A percentile compares a stretch with the other conserved stretches of the same genome.
phyloP scores from a whole-genome alignment of 176 grass and related monocot species.

The Musa troglodytarum region DNA sequence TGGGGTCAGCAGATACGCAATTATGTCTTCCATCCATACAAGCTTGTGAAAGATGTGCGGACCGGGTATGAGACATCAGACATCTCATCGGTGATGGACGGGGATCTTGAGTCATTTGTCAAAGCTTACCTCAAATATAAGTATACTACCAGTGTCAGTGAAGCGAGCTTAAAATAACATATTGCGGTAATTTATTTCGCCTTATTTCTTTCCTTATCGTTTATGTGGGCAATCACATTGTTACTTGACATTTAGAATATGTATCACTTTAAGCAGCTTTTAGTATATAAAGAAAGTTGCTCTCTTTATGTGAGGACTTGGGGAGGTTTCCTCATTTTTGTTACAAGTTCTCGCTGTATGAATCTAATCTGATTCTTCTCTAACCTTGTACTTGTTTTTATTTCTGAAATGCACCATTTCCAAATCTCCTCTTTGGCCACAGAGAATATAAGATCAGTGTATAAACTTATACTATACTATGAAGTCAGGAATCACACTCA shows the following conservation, averaged over 20 bases:
- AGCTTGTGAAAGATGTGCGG: conserved; percentile 87
- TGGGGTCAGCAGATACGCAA: conserved; percentile 99
- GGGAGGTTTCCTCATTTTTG: too few relatives aligned
- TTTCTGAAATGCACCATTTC: too few relatives aligned
- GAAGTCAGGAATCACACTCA: too few relatives aligned
- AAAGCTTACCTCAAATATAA: conserved; percentile 73
- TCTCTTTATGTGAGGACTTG: too few relatives aligned
- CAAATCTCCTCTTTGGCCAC: too few relatives aligned
- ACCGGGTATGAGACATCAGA: conserved; percentile 64
- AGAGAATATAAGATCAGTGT: too few relatives aligned
- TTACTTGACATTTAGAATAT: background rate
- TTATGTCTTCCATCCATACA: conserved; percentile 98
- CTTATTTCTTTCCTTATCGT: background rate
- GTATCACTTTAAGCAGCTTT: background rate
- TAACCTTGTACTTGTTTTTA: too few relatives aligned
- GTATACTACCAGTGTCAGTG: conserved; percentile 25
- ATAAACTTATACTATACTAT: too few relatives aligned
- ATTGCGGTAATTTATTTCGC: too few relatives aligned
- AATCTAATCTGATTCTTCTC: too few relatives aligned
- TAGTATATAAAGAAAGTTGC: background rate
- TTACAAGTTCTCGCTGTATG: too few relatives aligned
- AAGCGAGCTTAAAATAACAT: conserved; percentile 22
- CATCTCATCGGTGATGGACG: conserved; percentile 69
- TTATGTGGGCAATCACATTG: background rate
- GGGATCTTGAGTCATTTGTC: conserved; percentile 71